Evolutionary conservation across 768 basidiomycete species (phyloP), one percentile per base, ranked within the genome.

Genomic region (Cystofilobasidium capitatum): DNA sequence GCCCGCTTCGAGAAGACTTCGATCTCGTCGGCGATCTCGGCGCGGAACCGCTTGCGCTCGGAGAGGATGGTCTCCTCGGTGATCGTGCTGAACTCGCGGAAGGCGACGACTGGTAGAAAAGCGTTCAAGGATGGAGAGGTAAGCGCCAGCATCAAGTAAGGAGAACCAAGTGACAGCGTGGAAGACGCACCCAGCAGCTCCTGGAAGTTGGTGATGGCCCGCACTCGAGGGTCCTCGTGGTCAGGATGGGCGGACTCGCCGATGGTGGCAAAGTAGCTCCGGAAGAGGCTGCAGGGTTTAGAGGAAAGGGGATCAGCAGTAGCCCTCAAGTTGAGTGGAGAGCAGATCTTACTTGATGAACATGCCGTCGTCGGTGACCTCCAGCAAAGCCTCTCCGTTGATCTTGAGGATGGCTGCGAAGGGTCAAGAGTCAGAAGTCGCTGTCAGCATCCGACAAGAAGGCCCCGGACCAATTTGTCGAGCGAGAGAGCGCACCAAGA

Each of bases 201-300:
- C 77, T 98, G 96, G 82, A 99, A 99, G 64, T 89, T 87, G 12
- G 92, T 97, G 73, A 97, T 94, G 26, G 91, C 90, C 16, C 93
- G 87, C 4, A 88, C 83, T 17, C 92, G 86, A 10, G 92, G 87
- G 72, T 98, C 94, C 9, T 82, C 76, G 17, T 94, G 89, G 69
- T 87, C 79, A 0, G 96, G 94, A 75, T 98, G 90, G 0, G 94
- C 96, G 2, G 94, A 91, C 20, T 91, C 88, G 42, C 90, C 94
- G 17, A 99, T 84, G 33, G 89, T 88, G 20, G 88, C 83, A 71
- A 99, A 99, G 79, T 97, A 99, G 65, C 88, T 86, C 61, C 94
- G 85, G 90, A 99, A 96, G 29, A 94, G 81, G 78, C 91, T 92
- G 68, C 3, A 39, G 0, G 0, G n/a, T 6, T 12, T 1, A 58